Evolutionary conservation across 1,284 basidiomycete species (phyloP).

Genomic region (Calocybe gambosa): DNA sequence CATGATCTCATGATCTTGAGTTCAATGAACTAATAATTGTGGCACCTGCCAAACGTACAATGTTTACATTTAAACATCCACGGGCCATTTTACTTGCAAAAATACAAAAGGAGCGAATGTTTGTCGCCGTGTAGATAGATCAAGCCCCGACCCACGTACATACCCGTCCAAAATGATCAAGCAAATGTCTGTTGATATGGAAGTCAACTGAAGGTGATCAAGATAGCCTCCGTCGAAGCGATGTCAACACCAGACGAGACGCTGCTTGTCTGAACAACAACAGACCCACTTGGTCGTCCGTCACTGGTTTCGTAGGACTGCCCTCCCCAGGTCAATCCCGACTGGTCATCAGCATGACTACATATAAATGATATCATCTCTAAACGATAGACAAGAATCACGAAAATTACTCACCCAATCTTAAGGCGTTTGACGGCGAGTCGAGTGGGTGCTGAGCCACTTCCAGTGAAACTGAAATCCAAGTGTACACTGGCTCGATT

Average conservation of each 20-base stretch:
- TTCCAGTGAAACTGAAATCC: constrained; percentile 31
- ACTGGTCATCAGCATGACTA: constrained; percentile 15
- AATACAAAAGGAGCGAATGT: no score
- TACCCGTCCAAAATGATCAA: neutral
- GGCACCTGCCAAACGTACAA: neutral
- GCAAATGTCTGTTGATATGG: no score
- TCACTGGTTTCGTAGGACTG: constrained; percentile 16
- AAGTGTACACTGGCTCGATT: constrained; percentile 37
- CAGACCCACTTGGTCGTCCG: constrained; percentile 12
- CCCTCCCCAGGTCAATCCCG: constrained; percentile 17
- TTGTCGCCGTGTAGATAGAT: no score
- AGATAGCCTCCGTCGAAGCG: constrained; percentile 12
- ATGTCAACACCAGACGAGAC: constrained; percentile 14
- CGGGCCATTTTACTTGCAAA: no score
- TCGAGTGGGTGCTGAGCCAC: constrained; percentile 15
- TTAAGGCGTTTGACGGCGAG: constrained; percentile 38
- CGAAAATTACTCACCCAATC: constrained; percentile 30
- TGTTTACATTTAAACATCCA: no score
- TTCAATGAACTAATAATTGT: neutral
- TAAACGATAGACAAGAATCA: neutral
- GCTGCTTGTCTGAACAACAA: constrained; percentile 1
- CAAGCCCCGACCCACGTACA: neutral
- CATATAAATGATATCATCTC: neutral
- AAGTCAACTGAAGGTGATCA: constrained; percentile 9
- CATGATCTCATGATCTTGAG: neutral